Evolutionary conservation across 2,329 filamentous ascomycete genomes (phyloP), one percentile per base, ranked within the genome.

Genomic region (Trichoderma sp.): DNA sequence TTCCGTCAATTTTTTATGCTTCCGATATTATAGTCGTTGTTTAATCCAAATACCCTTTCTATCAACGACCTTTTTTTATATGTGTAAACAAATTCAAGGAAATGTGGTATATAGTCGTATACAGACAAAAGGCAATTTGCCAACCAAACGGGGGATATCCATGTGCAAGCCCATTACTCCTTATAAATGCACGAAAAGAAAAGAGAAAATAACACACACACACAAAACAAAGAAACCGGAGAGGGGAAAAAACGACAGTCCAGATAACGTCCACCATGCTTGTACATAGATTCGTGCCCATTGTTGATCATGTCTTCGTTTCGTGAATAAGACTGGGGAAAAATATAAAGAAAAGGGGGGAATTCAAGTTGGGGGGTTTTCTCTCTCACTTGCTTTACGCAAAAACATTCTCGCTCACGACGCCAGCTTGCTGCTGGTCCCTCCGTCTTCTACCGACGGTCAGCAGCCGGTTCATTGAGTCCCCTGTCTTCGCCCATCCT

Each of bases 341-440:
- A 57, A 57, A 43, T 7, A 39, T 39, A 36, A 36, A 20, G 30
- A n/a, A 50, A 32, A 20, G 8, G 64, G 32, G 32, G 50, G 1
- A 17, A 43, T 43, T n/a, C 23, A 43, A 65, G n/a, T 53, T 58
- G 11, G 30, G 17, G 11, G 30, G 17, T 13, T 57, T 58, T n/a
- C n/a, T 34, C 17, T 28, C 23, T n/a, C 11, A 8, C 47, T 57
- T 30, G 20, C 20, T 47, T 47, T 59, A 58, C 13, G 36, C 50
- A 39, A 79, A 78, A n/a, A 76, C 76, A n/a, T 61, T 57, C 23
- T 61, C 61, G 28, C 30, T 26, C 36, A 83, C 74, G 69, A 81
- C 76, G 66, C 77, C 78, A 39, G 79, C 78, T 26, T 80, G 76
- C 72, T 80, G 76, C 73, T 77, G 78, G 66, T 84, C 81, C 17